phyloP scores from a whole-genome alignment of 2,329 filamentous ascomycete genomes.

The Ophiocordyceps polyrhachis-furcata region DNA sequence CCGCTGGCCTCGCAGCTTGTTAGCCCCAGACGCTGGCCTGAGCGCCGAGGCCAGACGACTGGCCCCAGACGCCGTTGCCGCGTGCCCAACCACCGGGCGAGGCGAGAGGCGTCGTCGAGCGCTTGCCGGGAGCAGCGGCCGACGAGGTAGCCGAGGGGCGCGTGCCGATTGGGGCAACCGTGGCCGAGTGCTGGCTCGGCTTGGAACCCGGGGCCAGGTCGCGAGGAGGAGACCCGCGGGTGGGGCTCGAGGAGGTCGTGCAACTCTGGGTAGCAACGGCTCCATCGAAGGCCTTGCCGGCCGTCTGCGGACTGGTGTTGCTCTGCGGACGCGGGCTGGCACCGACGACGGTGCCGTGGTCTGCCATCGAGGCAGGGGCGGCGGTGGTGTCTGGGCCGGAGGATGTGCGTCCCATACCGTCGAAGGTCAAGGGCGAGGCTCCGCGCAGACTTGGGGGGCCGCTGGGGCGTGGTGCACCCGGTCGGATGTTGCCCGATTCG shows the following conservation, averaged over 20 bases:
- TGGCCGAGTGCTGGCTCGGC: constrained; percentile 33
- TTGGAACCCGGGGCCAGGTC: constrained; percentile 35
- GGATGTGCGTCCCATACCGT: constrained; percentile 28
- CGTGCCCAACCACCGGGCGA: constrained; percentile 75
- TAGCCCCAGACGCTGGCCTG: constrained; percentile 93
- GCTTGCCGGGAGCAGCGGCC: constrained; percentile 38
- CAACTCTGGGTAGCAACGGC: constrained; percentile 41
- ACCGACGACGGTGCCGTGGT: constrained; percentile 25
- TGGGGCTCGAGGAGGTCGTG: constrained; percentile 67
- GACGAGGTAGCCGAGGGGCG: constrained; percentile 48
- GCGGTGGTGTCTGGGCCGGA: constrained; percentile 17
- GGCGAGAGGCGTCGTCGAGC: constrained; percentile 76
- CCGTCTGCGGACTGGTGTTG: constrained; percentile 63
- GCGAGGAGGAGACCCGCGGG: constrained; percentile 61
- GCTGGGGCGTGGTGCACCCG: constrained; percentile 47
- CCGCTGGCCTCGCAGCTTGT: neutral
- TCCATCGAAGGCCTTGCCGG: constrained; percentile 43
- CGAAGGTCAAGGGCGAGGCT: constrained; percentile 63
- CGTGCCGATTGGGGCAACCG: constrained; percentile 86
- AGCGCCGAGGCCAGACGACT: constrained; percentile 62
- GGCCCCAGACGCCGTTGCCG: constrained; percentile 70
- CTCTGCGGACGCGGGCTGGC: constrained; percentile 57
- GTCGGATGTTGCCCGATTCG: constrained; percentile 43
- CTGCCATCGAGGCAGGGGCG: constrained; percentile 21
- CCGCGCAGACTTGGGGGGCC: constrained; percentile 49